These are phyloP conservation scores for Diophrys sp. DNA, from an alignment of 73 alveolate genomes.

Conservation along the genomic window DNA sequence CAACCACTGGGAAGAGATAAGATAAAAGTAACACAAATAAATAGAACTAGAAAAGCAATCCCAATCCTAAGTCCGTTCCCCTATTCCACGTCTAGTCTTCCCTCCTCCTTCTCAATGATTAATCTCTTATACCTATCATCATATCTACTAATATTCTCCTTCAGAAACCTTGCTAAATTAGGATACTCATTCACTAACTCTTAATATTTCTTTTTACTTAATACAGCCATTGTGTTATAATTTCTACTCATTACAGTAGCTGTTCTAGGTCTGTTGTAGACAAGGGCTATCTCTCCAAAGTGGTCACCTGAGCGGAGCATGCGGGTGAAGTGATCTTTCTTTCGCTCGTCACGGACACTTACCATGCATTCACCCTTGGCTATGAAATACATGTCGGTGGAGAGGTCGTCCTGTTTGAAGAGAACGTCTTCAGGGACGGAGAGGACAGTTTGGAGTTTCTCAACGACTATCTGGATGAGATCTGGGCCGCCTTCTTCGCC, in stretches of 20 bases:
- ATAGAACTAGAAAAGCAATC: too few species aligned
- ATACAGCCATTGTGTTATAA: constrained; percentile 50
- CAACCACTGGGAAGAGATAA: too few species aligned
- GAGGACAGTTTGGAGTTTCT: neutral
- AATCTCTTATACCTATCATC: too few species aligned
- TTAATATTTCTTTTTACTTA: too few species aligned
- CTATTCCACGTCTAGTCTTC: too few species aligned
- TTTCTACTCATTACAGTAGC: constrained; percentile 45
- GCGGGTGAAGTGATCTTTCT: constrained; percentile 2
- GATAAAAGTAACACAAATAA: too few species aligned
- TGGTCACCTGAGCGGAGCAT: constrained; percentile 34
- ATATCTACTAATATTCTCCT: too few species aligned
- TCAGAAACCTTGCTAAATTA: too few species aligned
- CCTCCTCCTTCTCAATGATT: too few species aligned
- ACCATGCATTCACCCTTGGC: constrained; percentile 56
- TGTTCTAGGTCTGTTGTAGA: constrained; percentile 53
- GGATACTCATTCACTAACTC: too few species aligned
- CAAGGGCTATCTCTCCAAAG: constrained; percentile 52
- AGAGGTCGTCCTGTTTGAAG: constrained; percentile 7
- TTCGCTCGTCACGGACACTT: constrained; percentile 11
- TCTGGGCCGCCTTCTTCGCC: too few species aligned
- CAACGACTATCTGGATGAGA: neutral
- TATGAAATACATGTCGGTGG: constrained; percentile 37
- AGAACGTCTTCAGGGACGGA: constrained; percentile 7
- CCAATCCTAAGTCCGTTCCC: too few species aligned